Evolutionary conservation across 768 basidiomycete species (phyloP).

Genomic region (Ramaria rubella): DNA sequence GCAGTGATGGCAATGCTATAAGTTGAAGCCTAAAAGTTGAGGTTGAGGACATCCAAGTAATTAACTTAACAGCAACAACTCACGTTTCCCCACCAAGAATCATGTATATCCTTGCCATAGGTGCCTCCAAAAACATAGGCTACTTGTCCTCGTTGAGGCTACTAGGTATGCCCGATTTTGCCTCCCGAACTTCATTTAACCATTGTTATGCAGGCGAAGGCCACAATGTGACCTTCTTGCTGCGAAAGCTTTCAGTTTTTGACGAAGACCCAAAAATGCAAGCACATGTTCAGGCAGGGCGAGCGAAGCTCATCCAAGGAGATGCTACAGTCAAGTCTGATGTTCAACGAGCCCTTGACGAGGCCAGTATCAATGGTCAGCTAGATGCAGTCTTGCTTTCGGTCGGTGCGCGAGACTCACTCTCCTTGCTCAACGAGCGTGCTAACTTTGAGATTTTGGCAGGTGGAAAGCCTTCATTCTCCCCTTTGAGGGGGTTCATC

Average conservation of each 20-base stretch:
- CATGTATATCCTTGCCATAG: slow-evolving; percentile 30
- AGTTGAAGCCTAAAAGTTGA: too few relatives aligned
- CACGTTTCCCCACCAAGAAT: slow-evolving; percentile 16
- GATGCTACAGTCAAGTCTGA: slow-evolving; percentile 52
- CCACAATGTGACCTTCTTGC: slow-evolving; percentile 55
- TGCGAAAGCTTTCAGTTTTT: slow-evolving; percentile 47
- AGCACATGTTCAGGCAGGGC: slow-evolving; percentile 40
- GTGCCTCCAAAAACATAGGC: slow-evolving; percentile 37
- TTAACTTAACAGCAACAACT: too few relatives aligned
- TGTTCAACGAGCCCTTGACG: slow-evolving; percentile 46
- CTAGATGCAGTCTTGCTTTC: slow-evolving; percentile 57
- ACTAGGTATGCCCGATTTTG: slow-evolving; percentile 21
- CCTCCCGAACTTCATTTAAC: neutral
- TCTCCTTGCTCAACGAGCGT: neutral
- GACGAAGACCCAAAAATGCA: slow-evolving; percentile 50
- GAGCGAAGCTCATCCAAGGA: slow-evolving; percentile 50
- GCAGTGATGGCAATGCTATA: too few relatives aligned
- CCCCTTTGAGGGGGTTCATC: slow-evolving; percentile 40
- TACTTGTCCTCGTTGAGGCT: slow-evolving; percentile 28
- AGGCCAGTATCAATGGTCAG: slow-evolving; percentile 28
- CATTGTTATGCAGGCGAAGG: slow-evolving; percentile 40
- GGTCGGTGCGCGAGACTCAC: slow-evolving; percentile 38
- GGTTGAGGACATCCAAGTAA: too few relatives aligned
- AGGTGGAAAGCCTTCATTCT: slow-evolving; percentile 46
- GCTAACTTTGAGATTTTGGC: slow-evolving; percentile 3